Base-by-base conservation (phyloP, 1,139 yeast species). In the Pichia sorboxylosa region DNA sequence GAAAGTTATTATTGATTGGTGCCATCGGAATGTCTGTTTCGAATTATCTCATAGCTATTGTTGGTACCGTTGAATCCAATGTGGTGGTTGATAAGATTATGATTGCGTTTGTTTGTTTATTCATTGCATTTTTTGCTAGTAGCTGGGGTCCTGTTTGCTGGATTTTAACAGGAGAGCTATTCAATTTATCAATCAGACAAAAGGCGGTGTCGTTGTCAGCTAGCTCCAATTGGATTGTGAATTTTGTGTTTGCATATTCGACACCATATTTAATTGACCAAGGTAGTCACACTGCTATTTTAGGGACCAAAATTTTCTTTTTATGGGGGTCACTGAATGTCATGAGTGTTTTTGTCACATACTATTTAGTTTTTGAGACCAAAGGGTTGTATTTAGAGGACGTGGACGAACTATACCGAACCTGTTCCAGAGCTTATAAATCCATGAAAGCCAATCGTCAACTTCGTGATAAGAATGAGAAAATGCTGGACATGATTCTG, bases 111-210 rank as follows among this genome's bases (percentile, higher is more conserved):
- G 66, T 74, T 26, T 79, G 85, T 65, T 57, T 72, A 27, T 79
- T 76, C 50, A 78, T 78, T 51, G 73, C 80, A 20, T 74, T 71
- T 53, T 79, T 78, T 52, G 87, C 87, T 19, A 63, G 82, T 34
- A 66, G 85, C 22, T 80, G 87, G 87, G 92, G 90, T 49, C 87
- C 87, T 28, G 64, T 73, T 37, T 71, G 73, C 26, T 80, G 90
- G 90, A 85, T 82, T 31, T 62, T 78, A 39, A 65, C 77, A 42
- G 80, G 83, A 32, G 93, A 81, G 55, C 65, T 77, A 38, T 80
- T 67, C 63, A 77, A 84, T 36, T 64, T 80, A 42, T 67, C 76
- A 38, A 70, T 77, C 39, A 66, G 93, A 58, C 83, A 80, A 48
- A 76, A 75, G 55, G 80, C 85, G 10, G 77, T 79, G 41, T 73